phyloP scores from a whole-genome alignment of 1,284 basidiomycete genomes.

The Rhodotorula sp. region DNA sequence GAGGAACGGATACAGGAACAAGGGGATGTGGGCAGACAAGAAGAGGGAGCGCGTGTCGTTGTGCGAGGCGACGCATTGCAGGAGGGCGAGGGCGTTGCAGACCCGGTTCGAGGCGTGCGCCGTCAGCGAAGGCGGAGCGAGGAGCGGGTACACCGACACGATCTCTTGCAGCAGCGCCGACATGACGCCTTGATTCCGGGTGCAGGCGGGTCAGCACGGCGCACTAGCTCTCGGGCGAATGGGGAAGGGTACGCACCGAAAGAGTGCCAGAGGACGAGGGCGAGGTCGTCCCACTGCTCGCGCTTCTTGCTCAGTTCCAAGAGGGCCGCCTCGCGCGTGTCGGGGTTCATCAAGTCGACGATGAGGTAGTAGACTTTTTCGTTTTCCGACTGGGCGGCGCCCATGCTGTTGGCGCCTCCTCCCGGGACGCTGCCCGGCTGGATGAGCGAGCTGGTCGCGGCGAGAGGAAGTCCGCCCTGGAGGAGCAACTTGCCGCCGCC shows the following conservation, averaged over 20 bases:
- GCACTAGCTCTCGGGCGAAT: too few species aligned
- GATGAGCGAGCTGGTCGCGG: constrained; percentile 32
- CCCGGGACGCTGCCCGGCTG: constrained; percentile 41
- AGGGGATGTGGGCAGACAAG: constrained; percentile 90
- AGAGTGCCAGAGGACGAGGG: constrained; percentile 96
- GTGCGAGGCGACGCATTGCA: constrained; percentile 97
- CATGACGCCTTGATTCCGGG: constrained; percentile 79
- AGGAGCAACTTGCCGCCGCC: constrained; percentile 37
- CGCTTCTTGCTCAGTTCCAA: constrained; percentile 98
- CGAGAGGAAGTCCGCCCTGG: constrained; percentile 16
- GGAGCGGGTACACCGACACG: constrained; percentile 93
- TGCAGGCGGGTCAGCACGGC: not conserved
- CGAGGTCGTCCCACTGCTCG: constrained; percentile 98
- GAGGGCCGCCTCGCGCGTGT: constrained; percentile 78
- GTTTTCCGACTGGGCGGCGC: constrained; percentile 58
- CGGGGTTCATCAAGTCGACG: constrained; percentile 75
- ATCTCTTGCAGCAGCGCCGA: constrained; percentile 97
- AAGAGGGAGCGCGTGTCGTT: constrained; percentile 90
- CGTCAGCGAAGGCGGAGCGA: constrained; percentile 93
- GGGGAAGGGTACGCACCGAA: constrained; percentile 67
- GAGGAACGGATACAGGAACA: constrained; percentile 98
- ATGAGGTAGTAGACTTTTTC: constrained; percentile 78
- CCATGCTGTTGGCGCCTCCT: not conserved
- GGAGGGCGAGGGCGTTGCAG: constrained; percentile 94
- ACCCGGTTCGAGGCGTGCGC: constrained; percentile 99